Evolutionary conservation across 176 grass and related monocot genomes (phyloP), one percentile per base, ranked within the genome.

Genomic region (Zea mays): DNA sequence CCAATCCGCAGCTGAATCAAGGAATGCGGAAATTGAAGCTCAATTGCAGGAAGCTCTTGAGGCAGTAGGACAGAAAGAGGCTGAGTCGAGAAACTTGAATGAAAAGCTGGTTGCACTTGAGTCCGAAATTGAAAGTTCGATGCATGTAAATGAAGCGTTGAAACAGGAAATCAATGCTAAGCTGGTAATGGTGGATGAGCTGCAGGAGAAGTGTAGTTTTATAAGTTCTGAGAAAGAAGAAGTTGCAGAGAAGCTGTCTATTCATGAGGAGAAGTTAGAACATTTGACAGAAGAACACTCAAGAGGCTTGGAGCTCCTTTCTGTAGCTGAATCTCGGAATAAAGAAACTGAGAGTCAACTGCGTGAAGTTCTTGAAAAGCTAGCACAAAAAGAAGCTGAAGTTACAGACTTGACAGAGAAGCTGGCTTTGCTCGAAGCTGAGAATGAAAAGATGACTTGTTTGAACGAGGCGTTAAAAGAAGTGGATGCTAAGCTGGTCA

Each of bases 61-160:
- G 71, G 82, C 61, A 67, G 52, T 83, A 43, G 80, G 27, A 42
- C 79, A 82, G 65, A 93, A 90, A 85, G 83, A 88, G 71, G 60
- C 75, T 57, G 90, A 97, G 77, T 46, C 73, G 10, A 80, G 70
- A 85, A 81, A 79, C 69, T 88, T 97, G 72, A 93, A 82, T 43
- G 93, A 97, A 55, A 97, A 90, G 65, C 40, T 94, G 60, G 69
- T 90, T 73, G 77, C 82, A 27, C 79, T 97, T 62, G 89, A 97
- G 76, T 81, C 83, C 41, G 88, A 92, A 64, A 81, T 80, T 19
- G 78, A 69, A 87, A 81, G 40, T 72, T 75, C 80, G 81, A 73
- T 55, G 12, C 72, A 84, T 47, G 72, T 86, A 43, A 90, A 81
- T 84, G 89, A 87, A 81, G 85, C 89, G 67, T 73, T 87, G 82